Evolutionary conservation across 768 basidiomycete genomes (phyloP).

Genomic region (Naganishia antarctica): DNA sequence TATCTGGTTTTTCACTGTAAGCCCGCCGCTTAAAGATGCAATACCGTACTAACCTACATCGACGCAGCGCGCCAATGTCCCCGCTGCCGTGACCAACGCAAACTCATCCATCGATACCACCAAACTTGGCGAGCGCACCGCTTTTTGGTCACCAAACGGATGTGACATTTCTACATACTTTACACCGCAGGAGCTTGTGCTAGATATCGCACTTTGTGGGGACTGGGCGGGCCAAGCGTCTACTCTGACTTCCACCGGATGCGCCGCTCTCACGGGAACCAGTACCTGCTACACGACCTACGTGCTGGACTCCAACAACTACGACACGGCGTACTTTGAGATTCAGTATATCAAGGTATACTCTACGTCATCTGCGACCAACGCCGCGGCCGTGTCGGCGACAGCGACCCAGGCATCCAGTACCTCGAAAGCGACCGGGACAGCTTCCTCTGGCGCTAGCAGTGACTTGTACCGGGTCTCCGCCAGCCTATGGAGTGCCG

Average conservation of each 20-base stretch:
- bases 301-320: constrained; percentile 62
- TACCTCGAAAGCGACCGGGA: not conserved
- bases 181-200: constrained; percentile 37
- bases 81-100: constrained; percentile 51
- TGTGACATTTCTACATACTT: constrained; percentile 54
- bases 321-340: constrained; percentile 68
- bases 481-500: not conserved
- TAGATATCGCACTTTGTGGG: constrained; percentile 53
- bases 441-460: not conserved
- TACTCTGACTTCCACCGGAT: constrained; percentile 53
- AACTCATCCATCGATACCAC: constrained; percentile 54
- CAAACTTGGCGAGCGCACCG: constrained; percentile 60
- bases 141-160: constrained; percentile 60
- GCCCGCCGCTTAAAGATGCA: not conserved
- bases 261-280: constrained; percentile 42
- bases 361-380: constrained; percentile 25
- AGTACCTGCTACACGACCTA: constrained; percentile 69
- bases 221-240: constrained; percentile 57
- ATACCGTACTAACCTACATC: not conserved
- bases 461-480: not conserved
- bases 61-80: constrained; percentile 37
- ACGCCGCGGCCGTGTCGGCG: constrained; percentile 5
- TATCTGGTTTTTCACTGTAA: constrained; percentile 16
- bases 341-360: constrained; percentile 61
- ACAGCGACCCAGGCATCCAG: not conserved